These are phyloP conservation scores for Pulveroboletus sp. DNA, from an alignment of 768 basidiomycete genomes.

Conservation along the genomic window DNA sequence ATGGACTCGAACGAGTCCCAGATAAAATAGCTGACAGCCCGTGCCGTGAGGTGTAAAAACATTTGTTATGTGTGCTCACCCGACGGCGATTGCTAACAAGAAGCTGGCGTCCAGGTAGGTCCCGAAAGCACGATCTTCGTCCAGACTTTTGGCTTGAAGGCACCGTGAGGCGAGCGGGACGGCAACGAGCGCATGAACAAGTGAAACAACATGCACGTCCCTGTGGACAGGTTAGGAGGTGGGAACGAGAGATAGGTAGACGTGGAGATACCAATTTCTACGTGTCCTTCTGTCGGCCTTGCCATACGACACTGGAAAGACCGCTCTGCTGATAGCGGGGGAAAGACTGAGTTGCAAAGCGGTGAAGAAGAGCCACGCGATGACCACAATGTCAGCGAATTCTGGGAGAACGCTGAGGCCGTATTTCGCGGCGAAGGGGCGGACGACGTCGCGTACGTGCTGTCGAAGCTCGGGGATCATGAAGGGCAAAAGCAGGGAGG, in stretches of 20 bases:
- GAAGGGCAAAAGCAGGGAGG: background rate
- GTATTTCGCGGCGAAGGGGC: slow-evolving; percentile 32
- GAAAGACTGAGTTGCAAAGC: slow-evolving; percentile 54
- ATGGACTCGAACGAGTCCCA: slow-evolving; percentile 79
- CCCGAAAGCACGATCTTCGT: slow-evolving; percentile 68
- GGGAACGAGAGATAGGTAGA: background rate
- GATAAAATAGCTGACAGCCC: slow-evolving; percentile 57
- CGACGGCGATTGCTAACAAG: slow-evolving; percentile 64
- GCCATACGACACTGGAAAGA: slow-evolving; percentile 49
- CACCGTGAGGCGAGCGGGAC: slow-evolving; percentile 58
- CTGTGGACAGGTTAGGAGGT: slow-evolving; percentile 32
- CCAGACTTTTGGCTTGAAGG: slow-evolving; percentile 43
- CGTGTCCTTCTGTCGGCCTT: slow-evolving; percentile 41
- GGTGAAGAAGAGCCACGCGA: slow-evolving; percentile 54
- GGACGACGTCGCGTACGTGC: slow-evolving; percentile 25
- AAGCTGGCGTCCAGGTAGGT: slow-evolving; percentile 58
- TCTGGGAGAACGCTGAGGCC: slow-evolving; percentile 52
- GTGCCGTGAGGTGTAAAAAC: background rate
- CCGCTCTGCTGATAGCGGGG: slow-evolving; percentile 44
- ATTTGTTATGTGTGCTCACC: slow-evolving; percentile 39
- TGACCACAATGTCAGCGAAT: slow-evolving; percentile 50
- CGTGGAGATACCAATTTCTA: slow-evolving; percentile 51
- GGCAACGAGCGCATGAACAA: slow-evolving; percentile 64
- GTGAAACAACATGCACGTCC: slow-evolving; percentile 68
- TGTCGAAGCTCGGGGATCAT: slow-evolving; percentile 29